Evolutionary conservation across 306 rosid species (phyloP).

Genomic region (Prunus armeniaca): DNA sequence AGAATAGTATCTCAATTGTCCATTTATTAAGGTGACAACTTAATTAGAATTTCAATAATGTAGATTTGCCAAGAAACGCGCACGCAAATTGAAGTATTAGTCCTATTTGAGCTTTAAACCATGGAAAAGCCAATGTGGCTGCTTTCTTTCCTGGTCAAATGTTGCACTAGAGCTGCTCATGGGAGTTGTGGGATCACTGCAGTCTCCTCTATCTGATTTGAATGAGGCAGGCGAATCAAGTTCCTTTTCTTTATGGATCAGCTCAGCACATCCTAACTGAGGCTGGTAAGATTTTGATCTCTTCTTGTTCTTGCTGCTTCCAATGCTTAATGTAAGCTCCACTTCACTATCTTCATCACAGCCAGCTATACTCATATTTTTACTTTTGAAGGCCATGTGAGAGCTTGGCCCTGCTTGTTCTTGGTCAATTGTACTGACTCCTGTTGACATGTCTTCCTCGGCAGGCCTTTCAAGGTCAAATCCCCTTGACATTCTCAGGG

Average conservation of each 20-base stretch:
- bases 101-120: slow-evolving; percentile 68
- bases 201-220: slow-evolving; percentile 67
- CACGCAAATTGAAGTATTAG: slow-evolving; percentile 23
- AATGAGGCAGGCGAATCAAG: slow-evolving; percentile 55
- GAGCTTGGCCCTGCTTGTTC: slow-evolving; percentile 55
- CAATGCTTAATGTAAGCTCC: slow-evolving; percentile 88
- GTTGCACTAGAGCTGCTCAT: slow-evolving; percentile 78
- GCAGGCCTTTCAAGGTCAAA: slow-evolving; percentile 71
- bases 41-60: slow-evolving; percentile 48
- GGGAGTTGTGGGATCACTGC: slow-evolving; percentile 67
- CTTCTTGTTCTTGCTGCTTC: slow-evolving; percentile 58
- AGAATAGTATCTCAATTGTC: slow-evolving; percentile 26
- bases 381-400: slow-evolving; percentile 21
- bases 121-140: slow-evolving; percentile 75
- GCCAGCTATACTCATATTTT: slow-evolving; percentile 34
- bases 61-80: slow-evolving; percentile 30
- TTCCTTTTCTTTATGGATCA: slow-evolving; percentile 35
- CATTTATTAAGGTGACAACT: slow-evolving; percentile 46
- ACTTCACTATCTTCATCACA: slow-evolving; percentile 63
- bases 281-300: slow-evolving; percentile 30
- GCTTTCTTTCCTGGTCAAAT: slow-evolving; percentile 60
- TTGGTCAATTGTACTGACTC: slow-evolving; percentile 34
- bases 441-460: slow-evolving; percentile 43
- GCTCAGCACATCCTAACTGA: slow-evolving; percentile 4
- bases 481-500: slow-evolving; percentile 48